Conservation (phyloP, 306 rosid species). For the Vigna angularis region DNA sequence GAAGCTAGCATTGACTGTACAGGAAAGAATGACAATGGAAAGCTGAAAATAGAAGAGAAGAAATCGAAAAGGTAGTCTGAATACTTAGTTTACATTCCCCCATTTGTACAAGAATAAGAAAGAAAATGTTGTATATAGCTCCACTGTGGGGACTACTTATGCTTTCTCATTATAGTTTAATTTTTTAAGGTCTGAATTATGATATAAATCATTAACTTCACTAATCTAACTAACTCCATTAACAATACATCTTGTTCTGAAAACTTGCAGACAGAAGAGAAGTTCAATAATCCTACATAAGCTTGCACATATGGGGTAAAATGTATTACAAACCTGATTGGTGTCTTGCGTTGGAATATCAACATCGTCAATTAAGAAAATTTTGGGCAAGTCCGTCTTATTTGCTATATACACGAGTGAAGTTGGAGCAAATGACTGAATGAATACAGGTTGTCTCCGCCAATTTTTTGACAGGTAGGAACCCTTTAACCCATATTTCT, state of each 20-base stretch:
- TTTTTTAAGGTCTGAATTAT: background rate
- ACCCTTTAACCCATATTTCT: constrained; percentile 88
- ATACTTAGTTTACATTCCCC: background rate
- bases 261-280: background rate
- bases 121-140: constrained; percentile 1
- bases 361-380: constrained; percentile 72
- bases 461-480: constrained; percentile 82
- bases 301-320: constrained; percentile 3
- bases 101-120: background rate
- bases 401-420: constrained; percentile 77
- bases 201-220: background rate
- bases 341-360: constrained; percentile 78
- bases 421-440: constrained; percentile 96
- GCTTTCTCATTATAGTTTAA: background rate
- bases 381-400: constrained; percentile 78
- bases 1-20: background rate
- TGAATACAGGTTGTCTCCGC: constrained; percentile 82
- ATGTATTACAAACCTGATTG: constrained; percentile 67
- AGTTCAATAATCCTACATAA: constrained; percentile 14
- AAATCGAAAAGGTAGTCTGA: constrained; percentile 8
- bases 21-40: background rate
- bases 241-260: constrained; percentile 11
- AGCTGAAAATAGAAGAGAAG: constrained; percentile 1
- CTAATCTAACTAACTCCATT: background rate
- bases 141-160: background rate